A percentile compares a stretch with the other conserved stretches of the same genome.
Evolutionary conservation across 2,329 filamentous ascomycete genomes (phyloP).

Genomic region (Trichoderma gracile): DNA sequence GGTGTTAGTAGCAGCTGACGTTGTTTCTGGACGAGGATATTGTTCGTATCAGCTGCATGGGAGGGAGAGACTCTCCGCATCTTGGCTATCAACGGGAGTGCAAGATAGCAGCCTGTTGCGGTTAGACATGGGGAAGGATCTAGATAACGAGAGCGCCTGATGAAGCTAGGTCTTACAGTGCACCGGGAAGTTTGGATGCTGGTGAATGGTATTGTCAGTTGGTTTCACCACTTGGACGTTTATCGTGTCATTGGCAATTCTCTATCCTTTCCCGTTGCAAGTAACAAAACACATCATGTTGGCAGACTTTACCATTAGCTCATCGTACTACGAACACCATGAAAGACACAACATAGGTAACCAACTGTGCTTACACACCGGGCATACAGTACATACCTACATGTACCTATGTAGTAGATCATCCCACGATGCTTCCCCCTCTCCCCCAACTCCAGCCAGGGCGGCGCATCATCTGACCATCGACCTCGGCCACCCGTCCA

Average conservation of each 20-base stretch:
- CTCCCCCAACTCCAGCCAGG: not conserved
- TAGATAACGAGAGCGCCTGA: constrained; percentile 6
- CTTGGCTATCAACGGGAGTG: constrained; percentile 9
- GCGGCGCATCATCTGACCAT: constrained; percentile 22
- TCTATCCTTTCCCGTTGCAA: not conserved
- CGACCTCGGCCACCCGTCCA: constrained; percentile 18
- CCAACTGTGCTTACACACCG: not conserved
- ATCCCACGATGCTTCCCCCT: not conserved
- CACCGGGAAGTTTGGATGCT: not conserved
- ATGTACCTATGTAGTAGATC: too few species aligned
- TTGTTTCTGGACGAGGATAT: too few species aligned
- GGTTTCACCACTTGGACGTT: not conserved
- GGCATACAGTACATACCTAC: too few species aligned
- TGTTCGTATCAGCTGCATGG: too few species aligned
- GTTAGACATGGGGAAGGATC: constrained; percentile 17
- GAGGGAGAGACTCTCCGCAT: constrained; percentile 5
- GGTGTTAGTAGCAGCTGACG: too few species aligned
- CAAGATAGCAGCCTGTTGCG: constrained; percentile 21
- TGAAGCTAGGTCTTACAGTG: not conserved
- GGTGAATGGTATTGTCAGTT: not conserved
- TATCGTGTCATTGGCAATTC: not conserved
- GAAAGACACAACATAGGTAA: not conserved
- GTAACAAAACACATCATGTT: not conserved
- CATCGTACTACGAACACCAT: not conserved
- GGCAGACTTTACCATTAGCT: not conserved